A percentile compares a stretch with the other conserved stretches of the same genome.
These are phyloP conservation scores for Piper betle DNA, from an alignment of 164 flowering plant genomes.

Conservation along the genomic window DNA sequence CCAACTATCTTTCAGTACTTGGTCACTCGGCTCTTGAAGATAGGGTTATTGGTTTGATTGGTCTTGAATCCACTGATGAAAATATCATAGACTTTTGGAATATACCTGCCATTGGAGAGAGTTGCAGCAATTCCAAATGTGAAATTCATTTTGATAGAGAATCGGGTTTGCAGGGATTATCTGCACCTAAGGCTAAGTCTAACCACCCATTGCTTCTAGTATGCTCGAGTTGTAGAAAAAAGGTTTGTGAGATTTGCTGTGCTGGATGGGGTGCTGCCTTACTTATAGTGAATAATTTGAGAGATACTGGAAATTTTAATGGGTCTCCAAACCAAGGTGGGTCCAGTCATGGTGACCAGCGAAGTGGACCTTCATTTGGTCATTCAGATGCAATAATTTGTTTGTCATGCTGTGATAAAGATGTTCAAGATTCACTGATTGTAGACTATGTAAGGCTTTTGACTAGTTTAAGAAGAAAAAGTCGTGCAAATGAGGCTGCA, in stretches of 20 bases:
- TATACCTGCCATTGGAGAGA: constrained; percentile 51
- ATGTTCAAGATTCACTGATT: constrained; percentile 68
- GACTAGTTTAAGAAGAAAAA: constrained; percentile 49
- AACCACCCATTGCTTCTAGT: constrained; percentile 21
- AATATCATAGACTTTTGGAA: constrained; percentile 83
- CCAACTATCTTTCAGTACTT: constrained; percentile 61
- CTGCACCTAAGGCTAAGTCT: constrained; percentile 20
- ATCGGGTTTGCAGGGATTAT: constrained; percentile 12
- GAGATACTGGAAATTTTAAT: constrained; percentile 30
- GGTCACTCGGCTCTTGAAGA: constrained; percentile 80
- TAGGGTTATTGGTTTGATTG: constrained; percentile 55
- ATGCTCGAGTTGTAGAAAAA: constrained; percentile 63
- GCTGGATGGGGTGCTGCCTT: constrained; percentile 90
- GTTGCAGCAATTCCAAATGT: constrained; percentile 59
- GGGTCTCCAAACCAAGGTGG: constrained; percentile 38
- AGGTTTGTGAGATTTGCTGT: constrained; percentile 73
- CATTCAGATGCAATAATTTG: constrained; percentile 61
- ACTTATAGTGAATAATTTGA: constrained; percentile 28
- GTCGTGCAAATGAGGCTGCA: constrained; percentile 60
- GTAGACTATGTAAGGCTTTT: constrained; percentile 76
- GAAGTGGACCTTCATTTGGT: constrained; percentile 34
- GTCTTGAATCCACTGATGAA: constrained; percentile 44
- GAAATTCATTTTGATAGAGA: constrained; percentile 55
- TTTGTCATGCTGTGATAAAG: constrained; percentile 57
- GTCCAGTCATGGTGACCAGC: constrained; percentile 40